Base-by-base conservation (phyloP, 2,329 filamentous ascomycete species). In the Basipetospora chlamydospora region DNA sequence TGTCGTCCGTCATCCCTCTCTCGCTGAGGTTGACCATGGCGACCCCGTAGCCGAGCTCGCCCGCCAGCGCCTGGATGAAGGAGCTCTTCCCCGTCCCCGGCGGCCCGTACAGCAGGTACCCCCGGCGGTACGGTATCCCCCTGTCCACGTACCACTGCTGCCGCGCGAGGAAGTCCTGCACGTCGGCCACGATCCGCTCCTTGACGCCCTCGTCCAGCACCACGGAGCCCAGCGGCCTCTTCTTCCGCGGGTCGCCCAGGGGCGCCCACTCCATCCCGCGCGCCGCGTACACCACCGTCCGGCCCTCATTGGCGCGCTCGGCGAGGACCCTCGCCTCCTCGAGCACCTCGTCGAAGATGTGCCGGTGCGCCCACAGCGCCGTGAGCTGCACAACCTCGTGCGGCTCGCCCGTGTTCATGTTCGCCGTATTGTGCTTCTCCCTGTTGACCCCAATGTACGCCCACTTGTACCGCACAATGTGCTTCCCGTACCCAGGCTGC, bases 301-400 rank as follows among this genome's bases (percentile, higher is more conserved):
- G 95, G 17, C 90, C 90, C 55, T 96, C 84, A 38, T 85, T 79
- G 25, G 80, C 80, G 48, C 78, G 75, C 23, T 76, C 70, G 2
- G 87, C 86, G 41, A 95, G 67, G 13, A 71, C 65, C 51, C 94
- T 83, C 3, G 90, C 88, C 56, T 96, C 85, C 16, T 68, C 69
- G 49, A 98, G 95, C 11, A 98, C 74, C 16, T 85, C 75, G 53
- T 93, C 83, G 49, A 98, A 95, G 11, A 96, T 73, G 47, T 88
- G 74, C 3, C 87, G 80, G 47, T 94, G 80, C 33, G 83, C 72
- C 64, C 93, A 96, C 10, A 98, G 67, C 1, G 90, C 88, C 3
- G 88, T 96, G 41, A 98, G 62, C 40, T 85, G 90, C 33, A 98
- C 72, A 1, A 87, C 93, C 60, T 98, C 90, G 63, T 94, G 93